Evolutionary conservation across 331 rosid genomes (phyloP), one percentile per base, ranked within the genome.

Genomic region (Cydonia oblonga): DNA sequence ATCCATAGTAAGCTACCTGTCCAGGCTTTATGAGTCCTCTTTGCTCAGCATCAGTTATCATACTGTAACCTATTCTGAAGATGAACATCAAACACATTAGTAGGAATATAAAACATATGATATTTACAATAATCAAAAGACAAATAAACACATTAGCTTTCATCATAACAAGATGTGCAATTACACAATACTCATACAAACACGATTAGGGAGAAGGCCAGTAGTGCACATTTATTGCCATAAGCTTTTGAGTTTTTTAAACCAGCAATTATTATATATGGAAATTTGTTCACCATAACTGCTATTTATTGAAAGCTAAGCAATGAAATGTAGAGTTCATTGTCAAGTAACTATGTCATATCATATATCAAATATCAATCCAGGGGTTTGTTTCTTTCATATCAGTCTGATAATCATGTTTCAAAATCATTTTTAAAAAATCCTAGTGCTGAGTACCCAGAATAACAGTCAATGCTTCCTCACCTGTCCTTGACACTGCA

Each of bases 401-500:
- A 19, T 52, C n/a, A 29, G 29, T 29, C 29, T 19, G 12, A 32
- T 12, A 26, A 52, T 52, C 19, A 25, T 14, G 64, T 59, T 30
- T 53, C 5, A 16, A 5, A 61, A 40, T 20, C 64, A 70, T 7
- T 6, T 22, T 15, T 9, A 56, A 22, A 42, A 4, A 42, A 12
- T 42, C 49, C 6, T 0, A 12, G 18, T 42, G 49, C 1, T 42
- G 5, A 42, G 49, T 16, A 10, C 7, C 54, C 23, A 65, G 61
- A 64, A 26, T 38, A 7, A 2, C 53, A 65, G 33, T 25, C 35
- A 51, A 18, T 49, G 65, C 44, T 38, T 74, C 77, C 82, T 79
- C 58, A 93, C 98, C 98, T 87, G 82, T 95, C 99, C 85, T 95
- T 95, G 83, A 95, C 99, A 83, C 99, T 95, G 72, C 99, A 95